Evolutionary conservation across 2,329 filamentous ascomycete species (phyloP).

Genomic region (Colletotrichum orchidophilum): DNA sequence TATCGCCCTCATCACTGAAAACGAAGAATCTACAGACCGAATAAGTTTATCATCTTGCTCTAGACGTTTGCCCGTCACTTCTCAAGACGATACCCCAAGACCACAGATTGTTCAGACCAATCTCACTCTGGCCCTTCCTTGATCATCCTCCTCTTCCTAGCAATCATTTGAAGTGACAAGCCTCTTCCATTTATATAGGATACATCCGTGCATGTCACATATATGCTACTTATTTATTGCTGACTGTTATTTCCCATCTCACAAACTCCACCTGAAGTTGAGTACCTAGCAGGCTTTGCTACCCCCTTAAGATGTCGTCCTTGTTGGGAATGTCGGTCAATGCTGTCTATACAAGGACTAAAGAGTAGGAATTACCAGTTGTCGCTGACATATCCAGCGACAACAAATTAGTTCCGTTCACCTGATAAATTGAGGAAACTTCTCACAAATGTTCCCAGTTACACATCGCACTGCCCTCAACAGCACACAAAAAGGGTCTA

Average conservation of each 20-base stretch:
- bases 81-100: neutral
- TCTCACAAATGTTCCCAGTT: too few species aligned
- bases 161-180: neutral
- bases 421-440: neutral
- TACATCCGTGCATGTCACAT: neutral
- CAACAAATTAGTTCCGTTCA: neutral
- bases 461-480: neutral
- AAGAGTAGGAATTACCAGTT: neutral
- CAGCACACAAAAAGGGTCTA: neutral
- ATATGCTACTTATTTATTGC: neutral
- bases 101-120: neutral
- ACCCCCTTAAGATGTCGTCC: neutral
- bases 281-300: neutral
- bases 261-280: conserved; percentile 8
- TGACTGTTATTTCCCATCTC: neutral
- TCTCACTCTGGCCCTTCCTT: neutral
- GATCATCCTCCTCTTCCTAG: neutral
- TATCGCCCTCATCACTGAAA: neutral
- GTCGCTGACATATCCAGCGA: neutral
- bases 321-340: neutral
- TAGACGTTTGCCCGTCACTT: neutral
- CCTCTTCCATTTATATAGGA: neutral
- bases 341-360: neutral
- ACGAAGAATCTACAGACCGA: neutral
- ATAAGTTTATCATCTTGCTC: neutral